phyloP scores from a whole-genome alignment of 441 rosid species.

The Arabidopsis hybrid region DNA sequence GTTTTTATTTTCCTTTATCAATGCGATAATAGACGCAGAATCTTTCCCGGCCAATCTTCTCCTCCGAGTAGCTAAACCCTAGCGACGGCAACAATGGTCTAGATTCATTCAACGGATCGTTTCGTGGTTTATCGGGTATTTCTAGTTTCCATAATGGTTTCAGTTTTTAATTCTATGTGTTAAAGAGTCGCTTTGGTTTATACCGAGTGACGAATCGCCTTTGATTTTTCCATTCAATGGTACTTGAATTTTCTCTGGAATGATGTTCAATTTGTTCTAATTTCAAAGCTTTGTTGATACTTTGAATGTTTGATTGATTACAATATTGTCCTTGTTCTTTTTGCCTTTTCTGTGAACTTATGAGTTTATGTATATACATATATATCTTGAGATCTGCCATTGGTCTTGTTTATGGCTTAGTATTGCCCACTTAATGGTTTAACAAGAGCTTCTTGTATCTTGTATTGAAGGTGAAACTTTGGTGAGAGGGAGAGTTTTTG shows the following conservation, averaged over 20 bases:
- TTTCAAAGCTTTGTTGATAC: conserved; percentile 10
- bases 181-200: neutral
- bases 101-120: conserved; percentile 17
- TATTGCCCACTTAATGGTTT: conserved; percentile 3
- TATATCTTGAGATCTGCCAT: conserved; percentile 26
- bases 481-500: conserved; percentile 2
- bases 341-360: neutral
- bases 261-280: conserved; percentile 12
- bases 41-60: conserved; percentile 10
- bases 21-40: neutral
- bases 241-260: neutral
- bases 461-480: conserved; percentile 19
- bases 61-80: conserved; percentile 26
- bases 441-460: neutral
- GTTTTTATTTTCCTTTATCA: neutral
- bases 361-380: neutral
- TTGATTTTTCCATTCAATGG: neutral
- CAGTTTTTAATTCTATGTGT: conserved; percentile 4
- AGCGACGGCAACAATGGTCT: conserved; percentile 24
- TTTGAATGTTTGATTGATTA: neutral
- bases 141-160: neutral
- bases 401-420: conserved; percentile 3
- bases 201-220: neutral
- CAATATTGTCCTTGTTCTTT: neutral
- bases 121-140: neutral